Evolutionary conservation across 2,329 filamentous ascomycete genomes (phyloP).

Genomic region (Penicillium aurantiogriseum): DNA sequence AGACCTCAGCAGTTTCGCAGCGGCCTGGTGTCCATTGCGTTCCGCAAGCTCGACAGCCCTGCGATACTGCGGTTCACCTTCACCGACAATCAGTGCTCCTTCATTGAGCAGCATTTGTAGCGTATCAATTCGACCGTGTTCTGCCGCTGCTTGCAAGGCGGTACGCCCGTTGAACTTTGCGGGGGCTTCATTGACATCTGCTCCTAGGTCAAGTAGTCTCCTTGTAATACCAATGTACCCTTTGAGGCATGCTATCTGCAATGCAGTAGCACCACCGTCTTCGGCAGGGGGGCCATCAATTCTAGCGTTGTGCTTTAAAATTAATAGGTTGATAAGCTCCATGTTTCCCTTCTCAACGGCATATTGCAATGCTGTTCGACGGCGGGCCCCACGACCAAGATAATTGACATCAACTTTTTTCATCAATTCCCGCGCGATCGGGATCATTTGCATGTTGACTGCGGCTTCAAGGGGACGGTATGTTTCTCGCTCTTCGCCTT

Average conservation of each 20-base stretch:
- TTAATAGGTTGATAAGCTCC: slow-evolving; percentile 16
- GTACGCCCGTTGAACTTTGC: slow-evolving; percentile 23
- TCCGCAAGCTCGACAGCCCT: slow-evolving; percentile 18
- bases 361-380: slow-evolving; percentile 13
- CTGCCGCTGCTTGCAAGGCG: slow-evolving; percentile 30
- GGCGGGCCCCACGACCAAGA: neutral
- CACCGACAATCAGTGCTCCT: slow-evolving; percentile 17
- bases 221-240: slow-evolving; percentile 25
- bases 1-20: slow-evolving; percentile 11
- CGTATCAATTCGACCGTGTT: slow-evolving; percentile 31
- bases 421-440: neutral
- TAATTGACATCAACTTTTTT: slow-evolving; percentile 1
- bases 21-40: slow-evolving; percentile 15
- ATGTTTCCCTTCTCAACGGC: slow-evolving; percentile 19
- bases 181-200: slow-evolving; percentile 21
- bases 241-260: slow-evolving; percentile 28
- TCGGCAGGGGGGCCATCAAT: slow-evolving; percentile 10
- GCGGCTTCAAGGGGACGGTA: slow-evolving; percentile 4
- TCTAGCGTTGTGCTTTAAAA: slow-evolving; percentile 13
- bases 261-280: slow-evolving; percentile 23
- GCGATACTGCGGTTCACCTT: slow-evolving; percentile 10
- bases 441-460: neutral
- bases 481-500: neutral
- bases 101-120: slow-evolving; percentile 28
- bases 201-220: slow-evolving; percentile 19